Evolutionary conservation across 352 stramenopile genomes (phyloP).

Genomic region (Saprolegnia parasitica): DNA sequence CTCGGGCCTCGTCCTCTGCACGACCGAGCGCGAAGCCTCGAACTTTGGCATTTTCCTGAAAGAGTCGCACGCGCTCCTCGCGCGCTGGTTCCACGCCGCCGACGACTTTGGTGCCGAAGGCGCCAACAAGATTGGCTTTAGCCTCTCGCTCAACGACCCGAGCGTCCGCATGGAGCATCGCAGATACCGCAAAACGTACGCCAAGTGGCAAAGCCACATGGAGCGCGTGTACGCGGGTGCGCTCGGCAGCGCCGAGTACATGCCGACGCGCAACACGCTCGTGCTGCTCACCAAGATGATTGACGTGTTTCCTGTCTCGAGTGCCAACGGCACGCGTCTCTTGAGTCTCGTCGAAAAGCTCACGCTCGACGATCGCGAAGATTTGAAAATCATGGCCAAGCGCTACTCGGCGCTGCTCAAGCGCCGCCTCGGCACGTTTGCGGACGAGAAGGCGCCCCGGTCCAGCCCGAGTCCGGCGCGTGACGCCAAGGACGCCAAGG

Average conservation of each 20-base stretch:
- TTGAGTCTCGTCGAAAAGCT: conserved; percentile 61
- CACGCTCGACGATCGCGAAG: conserved; percentile 75
- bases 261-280: conserved; percentile 80
- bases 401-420: conserved; percentile 79
- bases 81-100: conserved; percentile 74
- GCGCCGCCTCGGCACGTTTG: conserved; percentile 61
- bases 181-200: conserved; percentile 73
- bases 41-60: conserved; percentile 86
- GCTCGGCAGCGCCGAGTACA: conserved; percentile 66
- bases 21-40: conserved; percentile 76
- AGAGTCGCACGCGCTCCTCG: conserved; percentile 61
- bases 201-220: conserved; percentile 67
- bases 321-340: conserved; percentile 52
- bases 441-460: conserved; percentile 45
- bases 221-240: conserved; percentile 59
- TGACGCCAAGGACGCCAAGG: neutral
- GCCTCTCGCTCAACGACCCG: conserved; percentile 59
- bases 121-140: conserved; percentile 69
- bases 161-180: conserved; percentile 53
- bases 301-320: conserved; percentile 71
- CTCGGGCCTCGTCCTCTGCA: conserved; percentile 68
- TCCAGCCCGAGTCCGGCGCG: neutral
- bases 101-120: conserved; percentile 76
- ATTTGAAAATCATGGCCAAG: conserved; percentile 88
- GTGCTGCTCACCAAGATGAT: conserved; percentile 87